phyloP scores from a whole-genome alignment of 768 basidiomycete species.

The Pulveroboletus sp. region DNA sequence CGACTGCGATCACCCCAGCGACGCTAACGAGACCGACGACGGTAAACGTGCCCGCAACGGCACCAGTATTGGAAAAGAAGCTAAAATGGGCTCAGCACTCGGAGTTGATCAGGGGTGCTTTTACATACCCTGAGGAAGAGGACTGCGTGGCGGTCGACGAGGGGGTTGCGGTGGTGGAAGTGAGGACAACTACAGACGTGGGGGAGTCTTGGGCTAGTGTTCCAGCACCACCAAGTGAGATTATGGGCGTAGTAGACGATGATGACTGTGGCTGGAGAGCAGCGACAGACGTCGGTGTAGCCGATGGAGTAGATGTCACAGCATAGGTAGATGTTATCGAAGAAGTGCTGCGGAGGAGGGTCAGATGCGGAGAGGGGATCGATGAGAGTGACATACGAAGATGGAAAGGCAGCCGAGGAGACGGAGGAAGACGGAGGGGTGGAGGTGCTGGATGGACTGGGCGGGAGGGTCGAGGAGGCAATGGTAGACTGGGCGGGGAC shows the following conservation, averaged over 20 bases:
- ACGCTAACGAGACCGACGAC: slow-evolving; percentile 36
- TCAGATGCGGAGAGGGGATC: background rate
- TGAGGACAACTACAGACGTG: background rate
- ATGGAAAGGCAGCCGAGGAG: background rate
- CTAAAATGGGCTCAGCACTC: slow-evolving; percentile 19
- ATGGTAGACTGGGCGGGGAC: background rate
- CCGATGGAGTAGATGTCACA: slow-evolving; percentile 1
- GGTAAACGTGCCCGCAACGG: slow-evolving; percentile 43
- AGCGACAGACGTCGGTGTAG: background rate
- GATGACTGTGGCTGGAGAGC: background rate
- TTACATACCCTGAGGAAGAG: slow-evolving; percentile 21
- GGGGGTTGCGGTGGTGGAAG: slow-evolving; percentile 4
- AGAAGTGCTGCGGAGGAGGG: background rate
- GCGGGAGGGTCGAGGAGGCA: background rate
- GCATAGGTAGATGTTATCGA: background rate
- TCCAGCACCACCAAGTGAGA: background rate
- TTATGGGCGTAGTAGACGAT: background rate
- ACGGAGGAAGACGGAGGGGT: background rate
- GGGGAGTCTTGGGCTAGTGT: background rate
- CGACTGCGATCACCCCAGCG: slow-evolving; percentile 28
- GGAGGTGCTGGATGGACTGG: background rate
- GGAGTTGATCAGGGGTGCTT: background rate
- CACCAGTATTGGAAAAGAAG: slow-evolving; percentile 44
- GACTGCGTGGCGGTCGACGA: slow-evolving; percentile 12
- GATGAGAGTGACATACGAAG: slow-evolving; percentile 7